phyloP scores from a whole-genome alignment of 23 red algal species.

The Pyropia haitanensis region DNA sequence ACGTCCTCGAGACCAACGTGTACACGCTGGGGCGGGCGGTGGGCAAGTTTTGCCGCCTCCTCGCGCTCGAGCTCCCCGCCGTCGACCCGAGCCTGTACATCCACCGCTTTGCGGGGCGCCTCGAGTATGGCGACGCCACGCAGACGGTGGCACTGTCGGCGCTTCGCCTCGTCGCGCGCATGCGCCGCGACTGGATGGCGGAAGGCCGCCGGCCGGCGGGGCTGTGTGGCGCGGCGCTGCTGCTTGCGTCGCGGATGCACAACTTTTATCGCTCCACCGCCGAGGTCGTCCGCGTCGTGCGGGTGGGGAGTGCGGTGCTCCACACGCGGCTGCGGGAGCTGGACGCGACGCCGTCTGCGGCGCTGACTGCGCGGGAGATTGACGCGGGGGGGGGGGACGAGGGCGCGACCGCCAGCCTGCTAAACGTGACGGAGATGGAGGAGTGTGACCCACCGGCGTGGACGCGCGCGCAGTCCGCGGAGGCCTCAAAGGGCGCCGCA shows the following conservation, averaged over 20 bases:
- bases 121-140: slow-evolving; percentile 62
- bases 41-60: slow-evolving; percentile 54
- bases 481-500: not conserved
- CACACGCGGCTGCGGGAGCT: slow-evolving; percentile 66
- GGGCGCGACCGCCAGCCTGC: slow-evolving; percentile 24
- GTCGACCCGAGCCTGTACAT: slow-evolving; percentile 92
- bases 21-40: slow-evolving; percentile 77
- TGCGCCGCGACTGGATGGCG: slow-evolving; percentile 92
- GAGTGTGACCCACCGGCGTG: slow-evolving; percentile 82
- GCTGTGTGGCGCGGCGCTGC: slow-evolving; percentile 83
- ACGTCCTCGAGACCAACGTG: slow-evolving; percentile 74
- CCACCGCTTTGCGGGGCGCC: slow-evolving; percentile 77
- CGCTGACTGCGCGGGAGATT: slow-evolving; percentile 73
- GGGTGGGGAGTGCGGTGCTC: slow-evolving; percentile 74
- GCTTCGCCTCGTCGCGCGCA: slow-evolving; percentile 66
- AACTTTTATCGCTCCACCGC: slow-evolving; percentile 66
- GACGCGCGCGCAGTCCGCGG: slow-evolving; percentile 21
- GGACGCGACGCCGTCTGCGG: slow-evolving; percentile 59
- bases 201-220: slow-evolving; percentile 78
- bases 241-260: slow-evolving; percentile 84
- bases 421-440: slow-evolving; percentile 3
- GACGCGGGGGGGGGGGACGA: slow-evolving; percentile 58
- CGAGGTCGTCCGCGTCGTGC: slow-evolving; percentile 71
- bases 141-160: slow-evolving; percentile 71
- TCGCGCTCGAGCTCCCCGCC: slow-evolving; percentile 62